Percentiles rank a stretch among this genome's conserved stretches.
Evolutionary conservation across 345 rosid species (phyloP).

Genomic region (Leavenworthia alabamica): DNA sequence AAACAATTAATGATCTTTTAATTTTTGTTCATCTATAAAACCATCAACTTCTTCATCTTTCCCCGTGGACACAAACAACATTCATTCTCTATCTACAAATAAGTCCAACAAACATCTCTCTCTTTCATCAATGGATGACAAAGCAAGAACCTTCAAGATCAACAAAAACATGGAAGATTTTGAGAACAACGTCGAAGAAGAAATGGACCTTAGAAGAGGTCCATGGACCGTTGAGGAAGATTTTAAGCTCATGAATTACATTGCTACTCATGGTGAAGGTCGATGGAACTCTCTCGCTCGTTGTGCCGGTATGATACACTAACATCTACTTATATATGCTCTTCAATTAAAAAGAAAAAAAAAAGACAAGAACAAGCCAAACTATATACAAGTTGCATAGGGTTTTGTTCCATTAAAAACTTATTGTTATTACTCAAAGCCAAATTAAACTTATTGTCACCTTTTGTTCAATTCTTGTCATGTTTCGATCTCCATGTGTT

Average conservation of each 20-base stretch:
- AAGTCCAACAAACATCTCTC: constrained; percentile 14
- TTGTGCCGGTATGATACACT: constrained; percentile 48
- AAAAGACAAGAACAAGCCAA: not conserved
- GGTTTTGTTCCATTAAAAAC: not conserved
- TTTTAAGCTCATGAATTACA: constrained; percentile 60
- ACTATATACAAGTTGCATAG: not conserved
- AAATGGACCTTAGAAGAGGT: constrained; percentile 49
- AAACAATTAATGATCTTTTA: not conserved
- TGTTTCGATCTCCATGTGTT: not conserved
- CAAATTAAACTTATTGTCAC: not conserved
- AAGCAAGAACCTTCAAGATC: constrained; percentile 4
- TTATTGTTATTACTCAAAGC: not conserved
- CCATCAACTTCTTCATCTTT: constrained; percentile 20
- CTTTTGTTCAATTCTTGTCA: not conserved
- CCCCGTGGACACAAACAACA: constrained; percentile 13
- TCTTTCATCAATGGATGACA: constrained; percentile 12
- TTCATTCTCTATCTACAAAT: constrained; percentile 18
- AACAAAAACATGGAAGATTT: constrained; percentile 6
- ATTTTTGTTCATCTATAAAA: constrained; percentile 19
- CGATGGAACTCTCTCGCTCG: constrained; percentile 78
- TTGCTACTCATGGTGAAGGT: constrained; percentile 70
- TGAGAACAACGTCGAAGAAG: constrained; percentile 32
- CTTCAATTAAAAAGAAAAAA: not conserved
- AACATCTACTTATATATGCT: not conserved
- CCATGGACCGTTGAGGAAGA: constrained; percentile 91